Percentiles rank a stretch among this genome's conserved stretches.
phyloP scores from a whole-genome alignment of 2,329 filamentous ascomycete species.

The Raffaelea ambrosiae region DNA sequence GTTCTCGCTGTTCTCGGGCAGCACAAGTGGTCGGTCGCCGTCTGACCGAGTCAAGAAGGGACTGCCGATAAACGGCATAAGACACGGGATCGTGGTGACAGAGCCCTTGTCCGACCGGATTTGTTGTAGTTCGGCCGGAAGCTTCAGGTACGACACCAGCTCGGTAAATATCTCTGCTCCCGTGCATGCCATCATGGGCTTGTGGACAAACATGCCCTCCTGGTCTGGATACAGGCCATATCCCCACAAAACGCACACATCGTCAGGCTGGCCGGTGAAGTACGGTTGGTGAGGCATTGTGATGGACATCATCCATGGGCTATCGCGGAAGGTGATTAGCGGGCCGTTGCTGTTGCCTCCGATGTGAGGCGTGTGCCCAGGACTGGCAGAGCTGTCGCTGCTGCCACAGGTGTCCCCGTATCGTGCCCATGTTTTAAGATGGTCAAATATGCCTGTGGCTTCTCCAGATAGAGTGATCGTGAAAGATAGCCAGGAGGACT shows the following conservation, averaged over 20 bases:
- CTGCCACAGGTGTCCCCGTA: not conserved
- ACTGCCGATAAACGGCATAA: slow-evolving; percentile 26
- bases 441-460: slow-evolving; percentile 20
- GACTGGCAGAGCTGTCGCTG: slow-evolving; percentile 10
- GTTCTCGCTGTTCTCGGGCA: slow-evolving; percentile 22
- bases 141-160: slow-evolving; percentile 23
- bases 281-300: slow-evolving; percentile 28
- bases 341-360: slow-evolving; percentile 11
- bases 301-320: slow-evolving; percentile 27
- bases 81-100: slow-evolving; percentile 23
- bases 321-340: slow-evolving; percentile 26
- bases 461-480: slow-evolving; percentile 23
- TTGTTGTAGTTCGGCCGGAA: no score
- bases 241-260: slow-evolving; percentile 25
- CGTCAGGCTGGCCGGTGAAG: slow-evolving; percentile 23
- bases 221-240: slow-evolving; percentile 24
- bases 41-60: slow-evolving; percentile 21
- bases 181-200: slow-evolving; percentile 26
- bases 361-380: slow-evolving; percentile 4
- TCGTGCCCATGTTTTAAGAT: slow-evolving; percentile 14
- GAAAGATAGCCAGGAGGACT: slow-evolving; percentile 27
- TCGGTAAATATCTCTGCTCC: slow-evolving; percentile 27
- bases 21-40: slow-evolving; percentile 24
- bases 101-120: slow-evolving; percentile 10
- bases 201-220: slow-evolving; percentile 23